phyloP scores from a whole-genome alignment of 2,329 filamentous ascomycete species.

The Aspergillus sojae region DNA sequence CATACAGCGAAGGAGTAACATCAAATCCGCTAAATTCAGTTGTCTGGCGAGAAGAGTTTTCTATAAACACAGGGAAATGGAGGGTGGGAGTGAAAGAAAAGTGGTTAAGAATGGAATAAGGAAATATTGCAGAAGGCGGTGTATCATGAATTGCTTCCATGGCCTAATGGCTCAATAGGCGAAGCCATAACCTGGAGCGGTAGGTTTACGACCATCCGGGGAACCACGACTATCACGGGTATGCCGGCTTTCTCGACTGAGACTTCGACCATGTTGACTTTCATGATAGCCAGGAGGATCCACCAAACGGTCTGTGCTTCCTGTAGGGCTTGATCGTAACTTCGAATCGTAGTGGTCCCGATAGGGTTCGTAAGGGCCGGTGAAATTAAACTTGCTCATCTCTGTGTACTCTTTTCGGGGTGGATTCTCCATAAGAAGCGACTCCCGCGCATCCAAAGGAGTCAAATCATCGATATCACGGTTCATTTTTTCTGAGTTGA shows the following conservation, averaged over 20 bases:
- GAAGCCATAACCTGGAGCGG: constrained; percentile 37
- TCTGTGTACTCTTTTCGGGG: constrained; percentile 39
- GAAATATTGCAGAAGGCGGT: constrained; percentile 7
- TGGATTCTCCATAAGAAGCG: constrained; percentile 69
- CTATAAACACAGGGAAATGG: constrained; percentile 5
- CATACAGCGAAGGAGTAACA: constrained; percentile 7
- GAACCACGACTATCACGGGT: constrained; percentile 31
- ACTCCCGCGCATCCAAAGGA: constrained; percentile 73
- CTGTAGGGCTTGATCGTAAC: constrained; percentile 28
- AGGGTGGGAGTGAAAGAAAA: background rate
- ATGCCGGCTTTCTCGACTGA: constrained; percentile 29
- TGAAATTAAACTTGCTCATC: constrained; percentile 45
- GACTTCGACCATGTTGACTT: constrained; percentile 27
- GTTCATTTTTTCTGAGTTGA: constrained; percentile 68
- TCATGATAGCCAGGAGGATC: constrained; percentile 30
- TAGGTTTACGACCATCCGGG: constrained; percentile 34
- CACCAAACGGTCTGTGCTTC: constrained; percentile 40
- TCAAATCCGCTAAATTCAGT: constrained; percentile 17
- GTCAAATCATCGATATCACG: constrained; percentile 82
- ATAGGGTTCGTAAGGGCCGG: constrained; percentile 44
- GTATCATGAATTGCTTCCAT: constrained; percentile 7
- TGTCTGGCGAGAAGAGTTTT: constrained; percentile 5
- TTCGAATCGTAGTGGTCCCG: constrained; percentile 32
- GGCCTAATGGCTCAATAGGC: constrained; percentile 29
- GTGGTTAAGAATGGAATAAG: constrained; percentile 3